Percentiles rank a stretch among this genome's conserved stretches.
Evolutionary conservation across 768 basidiomycete species (phyloP).

Genomic region (Mycena pura): DNA sequence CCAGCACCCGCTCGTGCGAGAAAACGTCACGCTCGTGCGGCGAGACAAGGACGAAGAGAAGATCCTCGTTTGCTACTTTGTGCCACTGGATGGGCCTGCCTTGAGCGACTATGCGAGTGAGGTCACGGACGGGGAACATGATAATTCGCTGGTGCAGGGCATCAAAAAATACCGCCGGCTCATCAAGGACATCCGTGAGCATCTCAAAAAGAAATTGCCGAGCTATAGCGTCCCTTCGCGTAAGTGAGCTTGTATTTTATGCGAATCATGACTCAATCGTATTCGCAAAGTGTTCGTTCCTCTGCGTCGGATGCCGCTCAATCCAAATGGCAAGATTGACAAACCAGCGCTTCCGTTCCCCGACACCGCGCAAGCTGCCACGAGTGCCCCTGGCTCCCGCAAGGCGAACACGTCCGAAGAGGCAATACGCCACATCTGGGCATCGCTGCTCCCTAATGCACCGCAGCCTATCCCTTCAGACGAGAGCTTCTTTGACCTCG

Average conservation of each 20-base stretch:
- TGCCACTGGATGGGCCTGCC: constrained; percentile 76
- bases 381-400: constrained; percentile 50
- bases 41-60: constrained; percentile 99
- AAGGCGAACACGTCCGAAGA: constrained; percentile 74
- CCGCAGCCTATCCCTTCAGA: constrained; percentile 82
- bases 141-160: constrained; percentile 71
- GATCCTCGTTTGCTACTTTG: constrained; percentile 96
- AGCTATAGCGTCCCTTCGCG: constrained; percentile 92
- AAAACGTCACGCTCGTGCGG: constrained; percentile 96
- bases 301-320: constrained; percentile 93
- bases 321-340: constrained; percentile 99
- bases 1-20: constrained; percentile 91
- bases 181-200: constrained; percentile 93
- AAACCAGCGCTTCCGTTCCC: constrained; percentile 99
- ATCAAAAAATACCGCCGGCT: constrained; percentile 84
- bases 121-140: constrained; percentile 59
- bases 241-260: constrained; percentile 48
- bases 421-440: constrained; percentile 86
- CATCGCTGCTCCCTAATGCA: constrained; percentile 77
- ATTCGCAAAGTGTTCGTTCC: constrained; percentile 83
- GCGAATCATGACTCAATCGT: not conserved
- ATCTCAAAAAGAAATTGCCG: constrained; percentile 96
- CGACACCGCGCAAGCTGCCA: constrained; percentile 80
- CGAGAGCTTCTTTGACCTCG: constrained; percentile 97
- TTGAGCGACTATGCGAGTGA: constrained; percentile 79